Base-by-base conservation (phyloP, 129 eudicot species). In the Chrysanthemum makinoi region DNA sequence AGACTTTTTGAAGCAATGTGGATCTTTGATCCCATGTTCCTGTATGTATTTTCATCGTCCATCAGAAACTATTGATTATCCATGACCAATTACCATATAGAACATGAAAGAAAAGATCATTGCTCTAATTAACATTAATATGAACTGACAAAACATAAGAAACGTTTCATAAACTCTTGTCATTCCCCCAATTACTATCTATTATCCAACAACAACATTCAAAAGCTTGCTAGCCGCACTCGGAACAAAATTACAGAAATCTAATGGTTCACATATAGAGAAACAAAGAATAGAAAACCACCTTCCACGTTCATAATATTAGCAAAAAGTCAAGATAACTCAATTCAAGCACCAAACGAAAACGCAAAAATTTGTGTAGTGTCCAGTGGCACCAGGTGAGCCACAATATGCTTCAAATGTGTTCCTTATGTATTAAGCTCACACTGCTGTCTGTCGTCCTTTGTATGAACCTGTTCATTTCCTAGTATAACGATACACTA, bases 261-360 rank as follows among this genome's bases (percentile, higher is more conserved):
- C 48, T 18, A 75, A 10, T 58, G 61, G 58, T 66, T 56, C 44
- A 66, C 14, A 75, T 14, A 54, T 55, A 22, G 28, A 66, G 58
- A 75, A 66, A 66, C 67, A 28, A 57, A 48, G 48, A 75, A 75
- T 18, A 47, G 2, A 30, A 10, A 33, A 75, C 73, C 64, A 57
- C 5, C 24, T 59, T 44, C 73, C 64, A 57, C 5, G 17, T 59
- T 44, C 67, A 54, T 18, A 74, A 43, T 20, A 39, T 54, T 56
- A 28, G 72, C 79, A 65, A 15, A 54, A 22, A 54, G 79, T 54
- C 20, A n/a, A 16, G 59, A 26, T 6, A 60, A 33, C 62, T 75
- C 62, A 68, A 69, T 47, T 76, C 68, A 67, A 39, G 30, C 64
- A 52, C 28, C 2, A 4, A 74, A 8, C 10, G 13, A 14, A 3